Percentiles rank a stretch among this genome's conserved stretches.
phyloP scores from a whole-genome alignment of 352 stramenopile species.

The Phytopythium chamaehyphon region DNA sequence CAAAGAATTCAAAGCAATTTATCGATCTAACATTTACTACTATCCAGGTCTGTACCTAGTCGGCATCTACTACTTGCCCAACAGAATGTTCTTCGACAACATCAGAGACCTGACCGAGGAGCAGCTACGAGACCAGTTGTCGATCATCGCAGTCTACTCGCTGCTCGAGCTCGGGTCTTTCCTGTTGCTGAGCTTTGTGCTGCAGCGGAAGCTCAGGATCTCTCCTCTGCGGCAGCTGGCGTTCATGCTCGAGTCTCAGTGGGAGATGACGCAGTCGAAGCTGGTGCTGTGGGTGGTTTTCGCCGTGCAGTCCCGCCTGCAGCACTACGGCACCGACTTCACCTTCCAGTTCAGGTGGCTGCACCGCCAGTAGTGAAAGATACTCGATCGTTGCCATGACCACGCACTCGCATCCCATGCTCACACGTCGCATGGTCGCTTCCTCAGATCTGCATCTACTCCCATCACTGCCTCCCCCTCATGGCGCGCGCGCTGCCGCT shows the following conservation, averaged over 20 bases:
- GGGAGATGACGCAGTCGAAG: slow-evolving; percentile 29
- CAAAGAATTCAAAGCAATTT: too few species aligned
- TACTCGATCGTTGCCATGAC: too few species aligned
- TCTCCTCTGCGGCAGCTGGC: slow-evolving; percentile 21
- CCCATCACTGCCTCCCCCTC: too few species aligned
- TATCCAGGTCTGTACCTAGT: too few species aligned
- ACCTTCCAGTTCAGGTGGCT: slow-evolving; percentile 28
- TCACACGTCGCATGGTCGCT: too few species aligned
- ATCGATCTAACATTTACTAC: too few species aligned
- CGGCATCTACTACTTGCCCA: slow-evolving; percentile 14
- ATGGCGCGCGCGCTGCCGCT: too few species aligned
- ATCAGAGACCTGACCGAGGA: slow-evolving; percentile 6
- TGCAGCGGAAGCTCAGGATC: slow-evolving; percentile 23
- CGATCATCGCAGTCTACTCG: slow-evolving; percentile 21
- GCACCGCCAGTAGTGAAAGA: too few species aligned
- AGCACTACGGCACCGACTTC: slow-evolving; percentile 24
- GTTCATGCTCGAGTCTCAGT: slow-evolving; percentile 32
- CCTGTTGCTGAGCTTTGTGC: slow-evolving; percentile 15
- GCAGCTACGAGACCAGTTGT: slow-evolving; percentile 7
- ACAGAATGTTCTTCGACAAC: slow-evolving; percentile 18
- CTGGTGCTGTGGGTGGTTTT: slow-evolving; percentile 23
- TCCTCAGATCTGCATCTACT: too few species aligned
- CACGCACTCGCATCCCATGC: not conserved
- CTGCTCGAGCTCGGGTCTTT: slow-evolving; percentile 28
- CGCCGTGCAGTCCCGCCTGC: slow-evolving; percentile 16